These are phyloP conservation scores for Globisporangium parvum DNA, from an alignment of 352 stramenopile genomes.

Conservation along the genomic window DNA sequence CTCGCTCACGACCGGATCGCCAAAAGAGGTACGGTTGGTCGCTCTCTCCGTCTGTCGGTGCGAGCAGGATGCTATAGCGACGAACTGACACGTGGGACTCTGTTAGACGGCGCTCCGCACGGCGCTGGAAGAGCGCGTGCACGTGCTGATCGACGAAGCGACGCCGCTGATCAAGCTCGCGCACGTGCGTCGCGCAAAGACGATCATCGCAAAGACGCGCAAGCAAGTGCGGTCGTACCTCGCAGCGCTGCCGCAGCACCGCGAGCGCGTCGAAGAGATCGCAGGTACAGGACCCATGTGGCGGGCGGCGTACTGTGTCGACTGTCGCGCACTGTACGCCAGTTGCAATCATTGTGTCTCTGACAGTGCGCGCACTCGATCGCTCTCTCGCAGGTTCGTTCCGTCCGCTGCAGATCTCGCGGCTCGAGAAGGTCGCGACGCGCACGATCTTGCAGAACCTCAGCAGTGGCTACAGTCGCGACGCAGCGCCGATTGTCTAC, in stretches of 20 bases:
- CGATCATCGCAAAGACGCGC: conserved; percentile 29
- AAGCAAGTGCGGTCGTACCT: conserved; percentile 39
- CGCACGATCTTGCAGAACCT: conserved; percentile 33
- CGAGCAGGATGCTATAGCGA: too few species aligned
- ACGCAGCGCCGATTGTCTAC: conserved; percentile 23
- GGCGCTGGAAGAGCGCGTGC: conserved; percentile 27
- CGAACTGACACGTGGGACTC: too few species aligned
- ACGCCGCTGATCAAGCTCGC: conserved; percentile 27
- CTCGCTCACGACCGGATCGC: conserved; percentile 19
- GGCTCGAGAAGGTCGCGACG: conserved; percentile 39
- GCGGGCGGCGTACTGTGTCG: background rate
- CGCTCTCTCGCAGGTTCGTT: conserved; percentile 6
- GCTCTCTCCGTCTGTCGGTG: too few species aligned
- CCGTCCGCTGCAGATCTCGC: conserved; percentile 25
- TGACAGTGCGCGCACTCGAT: background rate
- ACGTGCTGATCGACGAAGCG: conserved; percentile 33
- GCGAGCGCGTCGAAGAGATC: conserved; percentile 19
- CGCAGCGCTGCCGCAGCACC: conserved; percentile 20
- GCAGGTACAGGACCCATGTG: background rate
- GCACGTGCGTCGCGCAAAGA: conserved; percentile 23
- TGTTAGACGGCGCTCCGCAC: conserved; percentile 11
- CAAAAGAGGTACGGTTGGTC: too few species aligned
- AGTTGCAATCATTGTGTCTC: background rate
- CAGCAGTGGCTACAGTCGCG: conserved; percentile 13
- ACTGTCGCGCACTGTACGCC: background rate